A percentile compares a stretch with the other conserved stretches of the same genome.
phyloP scores from a whole-genome alignment of 2,329 filamentous ascomycete species.

The Ophiosphaerella herpotricha region DNA sequence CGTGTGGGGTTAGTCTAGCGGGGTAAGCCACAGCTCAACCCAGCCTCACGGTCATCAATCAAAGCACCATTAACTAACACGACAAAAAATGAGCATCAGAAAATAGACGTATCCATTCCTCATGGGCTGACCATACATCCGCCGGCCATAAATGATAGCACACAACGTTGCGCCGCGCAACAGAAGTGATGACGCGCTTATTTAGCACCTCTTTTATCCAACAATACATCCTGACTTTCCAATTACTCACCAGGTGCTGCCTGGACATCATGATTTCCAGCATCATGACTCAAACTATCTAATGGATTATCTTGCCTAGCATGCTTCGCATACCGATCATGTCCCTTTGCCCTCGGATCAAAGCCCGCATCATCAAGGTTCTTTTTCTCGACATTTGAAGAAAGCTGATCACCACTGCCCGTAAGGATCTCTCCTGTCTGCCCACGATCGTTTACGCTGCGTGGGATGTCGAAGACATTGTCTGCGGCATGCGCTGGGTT shows the following conservation, averaged over 20 bases:
- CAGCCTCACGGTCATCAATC: constrained; percentile 8
- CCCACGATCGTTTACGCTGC: constrained; percentile 36
- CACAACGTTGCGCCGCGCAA: too few relatives aligned
- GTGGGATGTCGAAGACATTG: constrained; percentile 55
- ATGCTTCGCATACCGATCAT: too few relatives aligned
- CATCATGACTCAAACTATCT: constrained; percentile 18
- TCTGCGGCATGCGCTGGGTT: constrained; percentile 52
- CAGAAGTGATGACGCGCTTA: too few relatives aligned
- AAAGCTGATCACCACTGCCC: constrained; percentile 40
- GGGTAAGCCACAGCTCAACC: constrained; percentile 17
- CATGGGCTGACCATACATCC: not conserved
- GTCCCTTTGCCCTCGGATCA: constrained; percentile 11
- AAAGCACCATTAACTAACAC: constrained; percentile 1
- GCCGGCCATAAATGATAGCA: too few relatives aligned
- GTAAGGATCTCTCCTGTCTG: constrained; percentile 43
- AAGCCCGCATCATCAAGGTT: constrained; percentile 29
- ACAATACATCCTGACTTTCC: constrained; percentile 26
- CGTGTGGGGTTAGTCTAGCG: constrained; percentile 33
- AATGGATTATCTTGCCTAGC: constrained; percentile 2
- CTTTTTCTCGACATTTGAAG: constrained; percentile 37
- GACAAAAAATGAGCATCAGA: not conserved
- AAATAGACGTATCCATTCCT: constrained; percentile 6
- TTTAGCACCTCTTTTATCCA: constrained; percentile 27
- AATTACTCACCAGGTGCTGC: constrained; percentile 34
- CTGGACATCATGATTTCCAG: constrained; percentile 24